Conservation (phyloP, 1,139 yeast species). For the Saccharomyces hybrid region DNA sequence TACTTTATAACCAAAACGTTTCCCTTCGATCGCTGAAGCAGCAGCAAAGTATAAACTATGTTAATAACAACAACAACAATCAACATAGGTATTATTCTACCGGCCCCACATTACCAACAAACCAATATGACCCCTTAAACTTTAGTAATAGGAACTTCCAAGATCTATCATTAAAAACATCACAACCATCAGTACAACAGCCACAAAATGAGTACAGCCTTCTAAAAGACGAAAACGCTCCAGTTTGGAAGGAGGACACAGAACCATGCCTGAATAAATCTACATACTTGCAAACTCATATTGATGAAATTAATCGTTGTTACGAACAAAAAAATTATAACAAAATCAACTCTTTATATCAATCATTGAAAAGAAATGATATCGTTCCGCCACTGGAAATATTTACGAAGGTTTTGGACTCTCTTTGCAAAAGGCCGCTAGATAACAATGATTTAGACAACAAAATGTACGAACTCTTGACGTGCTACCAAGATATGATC, state of each 20-base stretch:
- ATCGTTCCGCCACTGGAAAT: slow-evolving; percentile 31
- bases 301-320: slow-evolving; percentile 21
- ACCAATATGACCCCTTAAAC: not conserved
- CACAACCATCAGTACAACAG: not conserved
- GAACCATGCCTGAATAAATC: slow-evolving; percentile 23
- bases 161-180: not conserved
- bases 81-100: slow-evolving; percentile 1
- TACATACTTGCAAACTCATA: slow-evolving; percentile 22
- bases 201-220: slow-evolving; percentile 1
- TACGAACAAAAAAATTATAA: slow-evolving; percentile 25
- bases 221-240: slow-evolving; percentile 1
- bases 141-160: not conserved
- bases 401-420: slow-evolving; percentile 30
- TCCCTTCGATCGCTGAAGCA: not conserved
- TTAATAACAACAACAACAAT: not conserved
- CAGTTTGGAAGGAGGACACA: slow-evolving; percentile 29
- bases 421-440: slow-evolving; percentile 31
- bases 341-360: slow-evolving; percentile 33
- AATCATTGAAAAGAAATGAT: slow-evolving; percentile 34
- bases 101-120: not conserved
- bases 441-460: slow-evolving; percentile 39
- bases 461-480: slow-evolving; percentile 50
- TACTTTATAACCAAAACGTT: not conserved
- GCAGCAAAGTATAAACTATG: not conserved
- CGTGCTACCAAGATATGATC: slow-evolving; percentile 60